Percentiles rank a stretch among this genome's conserved stretches.
These are phyloP conservation scores for Fragaria ananassa DNA, from an alignment of 306 rosid species.

Conservation along the genomic window DNA sequence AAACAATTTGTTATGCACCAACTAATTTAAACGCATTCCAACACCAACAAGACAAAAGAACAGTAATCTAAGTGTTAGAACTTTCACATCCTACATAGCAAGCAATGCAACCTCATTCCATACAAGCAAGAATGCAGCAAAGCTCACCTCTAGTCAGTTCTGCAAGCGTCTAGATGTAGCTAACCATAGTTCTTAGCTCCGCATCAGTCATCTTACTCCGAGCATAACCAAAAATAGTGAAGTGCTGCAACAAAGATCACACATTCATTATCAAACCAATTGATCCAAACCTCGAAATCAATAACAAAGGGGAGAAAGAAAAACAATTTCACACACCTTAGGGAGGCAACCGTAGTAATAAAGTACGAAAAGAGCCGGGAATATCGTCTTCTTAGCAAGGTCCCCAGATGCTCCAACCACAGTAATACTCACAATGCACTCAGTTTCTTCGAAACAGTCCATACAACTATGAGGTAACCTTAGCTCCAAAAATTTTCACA, in stretches of 20 bases:
- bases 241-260: slow-evolving; percentile 44
- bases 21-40: slow-evolving; percentile 1
- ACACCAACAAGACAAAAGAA: not conserved
- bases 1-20: slow-evolving; percentile 16
- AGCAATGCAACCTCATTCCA: not conserved
- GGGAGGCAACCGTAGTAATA: slow-evolving; percentile 88
- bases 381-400: slow-evolving; percentile 92
- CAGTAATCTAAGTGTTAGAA: not conserved
- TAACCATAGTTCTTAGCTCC: slow-evolving; percentile 79
- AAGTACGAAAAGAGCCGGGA: slow-evolving; percentile 90
- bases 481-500: slow-evolving; percentile 69
- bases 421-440: slow-evolving; percentile 63
- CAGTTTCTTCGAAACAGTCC: slow-evolving; percentile 31
- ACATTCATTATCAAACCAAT: not conserved
- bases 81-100: not conserved
- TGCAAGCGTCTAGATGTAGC: slow-evolving; percentile 65
- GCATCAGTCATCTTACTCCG: slow-evolving; percentile 92
- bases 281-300: slow-evolving; percentile 15
- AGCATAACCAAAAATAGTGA: slow-evolving; percentile 75
- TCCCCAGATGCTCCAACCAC: slow-evolving; percentile 96
- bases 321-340: slow-evolving; percentile 40
- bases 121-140: slow-evolving; percentile 5
- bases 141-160: slow-evolving; percentile 76
- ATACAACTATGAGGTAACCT: slow-evolving; percentile 28
- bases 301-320: not conserved